Percentiles rank a stretch among this genome's conserved stretches.
phyloP scores from a whole-genome alignment of 805 yeast species.

The Starmera caribaea region DNA sequence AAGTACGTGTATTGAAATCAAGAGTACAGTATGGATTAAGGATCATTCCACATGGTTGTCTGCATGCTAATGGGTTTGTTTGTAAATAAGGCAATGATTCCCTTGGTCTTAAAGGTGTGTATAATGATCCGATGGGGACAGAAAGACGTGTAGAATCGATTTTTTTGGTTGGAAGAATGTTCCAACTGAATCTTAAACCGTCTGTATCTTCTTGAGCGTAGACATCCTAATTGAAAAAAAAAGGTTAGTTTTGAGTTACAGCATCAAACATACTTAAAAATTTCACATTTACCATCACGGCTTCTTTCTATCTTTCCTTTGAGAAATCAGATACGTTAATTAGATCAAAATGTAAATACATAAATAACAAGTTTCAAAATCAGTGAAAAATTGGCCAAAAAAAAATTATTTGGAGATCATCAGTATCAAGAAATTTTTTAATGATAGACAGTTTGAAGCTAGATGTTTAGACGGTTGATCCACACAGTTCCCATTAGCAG shows the following conservation, averaged over 20 bases:
- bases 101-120: conserved; percentile 47
- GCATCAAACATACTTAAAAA: too few species aligned
- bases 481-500: conserved; percentile 8
- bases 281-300: too few species aligned
- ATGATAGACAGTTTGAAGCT: too few species aligned
- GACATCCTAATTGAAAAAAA: conserved; percentile 17
- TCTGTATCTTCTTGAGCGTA: conserved; percentile 47
- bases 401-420: background rate
- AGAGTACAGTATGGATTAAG: conserved; percentile 37
- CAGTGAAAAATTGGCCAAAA: too few species aligned
- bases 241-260: too few species aligned
- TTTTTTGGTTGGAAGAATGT: conserved; percentile 44
- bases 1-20: conserved; percentile 22
- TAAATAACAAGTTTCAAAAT: too few species aligned
- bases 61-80: conserved; percentile 38
- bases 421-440: conserved; percentile 10
- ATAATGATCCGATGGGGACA: conserved; percentile 47
- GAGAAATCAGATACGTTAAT: too few species aligned
- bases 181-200: conserved; percentile 59
- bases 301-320: too few species aligned
- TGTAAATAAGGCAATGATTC: conserved; percentile 27
- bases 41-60: conserved; percentile 41
- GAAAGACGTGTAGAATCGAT: conserved; percentile 41
- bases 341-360: too few species aligned
- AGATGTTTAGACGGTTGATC: conserved; percentile 7